Percentiles rank a stretch among this genome's conserved stretches.
These are phyloP conservation scores for Geranomyces michiganensis DNA, from an alignment of 192 early-diverging fungal species.

Conservation along the genomic window DNA sequence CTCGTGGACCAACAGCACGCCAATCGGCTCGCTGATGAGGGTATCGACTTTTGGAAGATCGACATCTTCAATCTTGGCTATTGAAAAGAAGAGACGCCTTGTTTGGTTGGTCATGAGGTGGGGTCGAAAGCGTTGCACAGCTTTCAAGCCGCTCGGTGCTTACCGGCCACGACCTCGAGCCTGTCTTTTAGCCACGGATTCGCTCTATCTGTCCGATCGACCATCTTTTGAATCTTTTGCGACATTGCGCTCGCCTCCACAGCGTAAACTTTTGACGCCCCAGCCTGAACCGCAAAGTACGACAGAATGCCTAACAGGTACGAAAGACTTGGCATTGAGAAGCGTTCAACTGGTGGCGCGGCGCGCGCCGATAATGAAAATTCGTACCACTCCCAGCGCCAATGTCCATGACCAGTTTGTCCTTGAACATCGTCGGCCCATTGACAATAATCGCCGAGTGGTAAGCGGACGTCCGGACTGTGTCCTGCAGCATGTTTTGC, in stretches of 20 bases:
- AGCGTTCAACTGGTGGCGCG: no score
- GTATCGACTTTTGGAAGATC: constrained; percentile 84
- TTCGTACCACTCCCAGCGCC: constrained; percentile 54
- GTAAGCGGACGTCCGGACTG: constrained; percentile 92
- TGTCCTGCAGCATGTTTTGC: constrained; percentile 88
- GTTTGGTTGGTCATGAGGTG: constrained; percentile 26
- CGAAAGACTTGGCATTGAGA: neutral
- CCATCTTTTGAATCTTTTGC: constrained; percentile 79
- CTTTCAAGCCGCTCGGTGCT: neutral
- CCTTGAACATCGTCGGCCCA: constrained; percentile 69
- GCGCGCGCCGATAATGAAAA: neutral
- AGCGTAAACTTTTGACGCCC: constrained; percentile 91
- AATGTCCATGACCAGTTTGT: constrained; percentile 89
- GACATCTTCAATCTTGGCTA: constrained; percentile 86
- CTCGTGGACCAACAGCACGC: constrained; percentile 95
- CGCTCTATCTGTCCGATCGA: constrained; percentile 58
- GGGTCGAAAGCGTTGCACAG: neutral
- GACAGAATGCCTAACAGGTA: constrained; percentile 88
- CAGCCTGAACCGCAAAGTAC: constrained; percentile 94
- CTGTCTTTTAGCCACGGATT: constrained; percentile 77
- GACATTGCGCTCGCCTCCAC: constrained; percentile 97
- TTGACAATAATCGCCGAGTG: constrained; percentile 89
- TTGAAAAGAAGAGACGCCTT: neutral
- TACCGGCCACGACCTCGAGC: constrained; percentile 81
- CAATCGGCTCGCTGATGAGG: constrained; percentile 96